Base-by-base conservation (phyloP, 169 alveolate genomes). In the Plasmodium gallinaceum region DNA sequence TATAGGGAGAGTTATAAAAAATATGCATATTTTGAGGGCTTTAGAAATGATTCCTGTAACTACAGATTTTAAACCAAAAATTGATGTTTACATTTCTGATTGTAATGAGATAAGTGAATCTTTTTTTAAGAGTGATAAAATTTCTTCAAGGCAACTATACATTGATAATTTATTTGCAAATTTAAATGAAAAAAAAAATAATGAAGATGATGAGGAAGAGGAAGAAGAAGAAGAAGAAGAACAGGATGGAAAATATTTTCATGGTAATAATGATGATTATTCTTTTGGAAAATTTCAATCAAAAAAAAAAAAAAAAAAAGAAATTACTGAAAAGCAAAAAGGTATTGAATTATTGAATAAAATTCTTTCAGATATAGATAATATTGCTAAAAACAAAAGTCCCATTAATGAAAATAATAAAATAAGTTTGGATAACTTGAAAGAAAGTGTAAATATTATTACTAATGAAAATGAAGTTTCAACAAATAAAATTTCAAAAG, bases 1-100 rank as follows among this genome's bases (percentile, higher is more conserved):
- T 18, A 80, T 80, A 9, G 90, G 90, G 0, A 7, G 80, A 18
- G 90, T 80, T 16, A 71, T 80, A 14, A 68, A 66, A 46, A 80
- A 80, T 9, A 80, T 80, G 90, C 90, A 80, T 57, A 66, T 80
- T 8, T 8, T 80, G 16, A 66, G 90, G 58, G 90, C 90, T 6
- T 65, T 80, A 18, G 90, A 80, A 60, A 7, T 80, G 4, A 37
- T 80, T 0, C 90, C 90, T 1, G 80, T 69, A 1, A 48, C 42
- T 52, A 66, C 1, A 8, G 16, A 66, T 16, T 66, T 14, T 10
- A 24, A 26, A 2, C 90, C 90, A 2, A 80, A 80, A 12, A n/a
- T 66, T 6, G 18, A 60, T 9, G 48, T 80, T 1, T 80, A 80
- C 60, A 66, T 80, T 5, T 66, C 83, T 0, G 90, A 80, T n/a